Evolutionary conservation across 208 protist species (phyloP), one percentile per base, ranked within the genome.

Genomic region (Porcisia hertigi): DNA sequence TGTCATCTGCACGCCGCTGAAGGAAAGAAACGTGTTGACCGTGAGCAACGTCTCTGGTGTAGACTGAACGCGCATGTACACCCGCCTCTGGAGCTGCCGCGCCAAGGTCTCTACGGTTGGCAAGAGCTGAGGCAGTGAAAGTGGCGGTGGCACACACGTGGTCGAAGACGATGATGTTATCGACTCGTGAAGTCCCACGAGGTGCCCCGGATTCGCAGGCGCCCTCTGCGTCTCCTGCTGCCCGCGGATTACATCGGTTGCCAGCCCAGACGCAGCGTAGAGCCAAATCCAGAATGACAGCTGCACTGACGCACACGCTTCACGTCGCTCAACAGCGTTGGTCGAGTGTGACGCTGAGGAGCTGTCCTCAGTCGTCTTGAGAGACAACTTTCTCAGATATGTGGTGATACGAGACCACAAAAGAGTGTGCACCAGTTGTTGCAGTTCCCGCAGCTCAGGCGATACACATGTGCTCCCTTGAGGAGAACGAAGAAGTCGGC

Each of bases 231-330:
- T 14, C 49, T 82, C 72, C 41, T 73, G 55, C 25, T 47, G 45
- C 3, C 14, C 41, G 41, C 53, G 73, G 52, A 78, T 65, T 6
- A 74, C 78, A 36, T 82, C 78, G 11, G 66, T 70, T 25, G 73
- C 73, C 18, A 82, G 69, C 58, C 78, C 78, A 43, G 58, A 77
- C n/a, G 78, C 78, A 3, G 78, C 69, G 69, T 78, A 78, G 3
- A 82, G 58, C 78, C 78, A 82, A 66, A 82, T 74, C 49, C 75
- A 60, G 58, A 82, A 78, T 16, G 73, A 67, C 23, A 82, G 67
- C 47, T 78, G 78, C 39, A 75, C 78, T 12, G 63, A 78, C 6
- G 53, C 73, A 47, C 75, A 54, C 7, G 69, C 59, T 25, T 70
- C 55, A 9, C 73, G 67, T 73, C 64, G 58, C 78, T 71, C 78